phyloP scores from a whole-genome alignment of 2,329 filamentous ascomycete species.

The Byssothecium circinans region DNA sequence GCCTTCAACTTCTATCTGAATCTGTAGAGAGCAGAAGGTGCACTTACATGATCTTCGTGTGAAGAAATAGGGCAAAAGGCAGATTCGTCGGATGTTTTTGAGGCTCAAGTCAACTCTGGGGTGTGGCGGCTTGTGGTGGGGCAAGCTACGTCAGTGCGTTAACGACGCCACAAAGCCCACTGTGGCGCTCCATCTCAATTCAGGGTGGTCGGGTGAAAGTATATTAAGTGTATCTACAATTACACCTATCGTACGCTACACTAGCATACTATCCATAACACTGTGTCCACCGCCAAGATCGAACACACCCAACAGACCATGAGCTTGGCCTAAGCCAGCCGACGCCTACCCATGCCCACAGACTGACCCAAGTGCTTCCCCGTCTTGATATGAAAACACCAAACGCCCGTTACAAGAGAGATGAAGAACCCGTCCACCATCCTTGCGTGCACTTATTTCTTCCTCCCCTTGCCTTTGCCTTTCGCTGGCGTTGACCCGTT shows the following conservation, averaged over 20 bases:
- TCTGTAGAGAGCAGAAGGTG: background rate
- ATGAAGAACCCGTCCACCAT: background rate
- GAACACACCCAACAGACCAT: background rate
- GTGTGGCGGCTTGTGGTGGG: background rate
- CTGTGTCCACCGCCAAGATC: background rate
- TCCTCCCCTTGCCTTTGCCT: conserved; percentile 53
- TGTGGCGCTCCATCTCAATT: background rate
- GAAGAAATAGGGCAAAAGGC: background rate
- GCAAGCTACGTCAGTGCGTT: background rate
- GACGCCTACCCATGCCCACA: conserved; percentile 1
- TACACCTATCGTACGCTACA: background rate
- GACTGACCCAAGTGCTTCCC: background rate
- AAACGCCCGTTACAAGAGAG: conserved; percentile 3
- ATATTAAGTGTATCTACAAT: background rate
- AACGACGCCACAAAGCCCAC: background rate
- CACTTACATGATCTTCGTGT: background rate
- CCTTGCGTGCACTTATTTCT: conserved; percentile 41
- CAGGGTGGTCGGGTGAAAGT: background rate
- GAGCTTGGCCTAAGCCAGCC: background rate
- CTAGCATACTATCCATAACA: background rate
- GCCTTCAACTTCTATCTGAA: background rate
- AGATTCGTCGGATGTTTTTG: background rate
- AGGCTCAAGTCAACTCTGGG: background rate
- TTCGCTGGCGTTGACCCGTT: conserved; percentile 60
- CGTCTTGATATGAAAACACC: conserved; percentile 4